phyloP scores from a whole-genome alignment of 345 rosid genomes.

The Kernera saxatilis region DNA sequence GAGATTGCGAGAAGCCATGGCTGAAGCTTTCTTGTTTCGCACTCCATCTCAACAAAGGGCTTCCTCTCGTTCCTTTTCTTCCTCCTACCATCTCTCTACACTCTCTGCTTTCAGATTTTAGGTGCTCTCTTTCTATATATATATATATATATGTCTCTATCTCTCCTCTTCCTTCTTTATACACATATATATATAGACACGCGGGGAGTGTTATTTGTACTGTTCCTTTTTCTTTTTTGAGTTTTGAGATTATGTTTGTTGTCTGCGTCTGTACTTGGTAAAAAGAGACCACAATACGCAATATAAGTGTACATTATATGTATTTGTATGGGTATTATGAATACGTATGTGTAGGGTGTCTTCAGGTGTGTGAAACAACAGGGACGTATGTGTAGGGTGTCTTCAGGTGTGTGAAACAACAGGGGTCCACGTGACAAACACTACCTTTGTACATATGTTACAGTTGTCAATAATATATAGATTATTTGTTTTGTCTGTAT shows the following conservation, averaged over 20 bases:
- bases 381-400: not conserved
- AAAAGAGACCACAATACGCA: not conserved
- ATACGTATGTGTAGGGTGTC: not conserved
- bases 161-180: not conserved
- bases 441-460: slow-evolving; percentile 16
- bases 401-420: slow-evolving; percentile 2
- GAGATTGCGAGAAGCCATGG: slow-evolving; percentile 61
- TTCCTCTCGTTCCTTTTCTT: slow-evolving; percentile 31
- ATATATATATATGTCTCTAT: not conserved
- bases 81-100: not conserved
- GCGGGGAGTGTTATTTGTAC: not conserved
- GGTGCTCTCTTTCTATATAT: not conserved
- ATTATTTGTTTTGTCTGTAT: not conserved
- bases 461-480: not conserved
- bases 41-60: slow-evolving; percentile 51
- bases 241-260: not conserved
- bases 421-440: slow-evolving; percentile 4
- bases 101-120: not conserved
- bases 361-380: not conserved
- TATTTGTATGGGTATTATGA: not conserved
- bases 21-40: slow-evolving; percentile 21
- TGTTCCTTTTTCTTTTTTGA: not conserved
- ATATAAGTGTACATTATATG: not conserved
- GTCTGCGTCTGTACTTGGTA: not conserved
- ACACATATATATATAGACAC: not conserved